phyloP scores from a whole-genome alignment of 441 rosid genomes.

The Manihot esculenta region DNA sequence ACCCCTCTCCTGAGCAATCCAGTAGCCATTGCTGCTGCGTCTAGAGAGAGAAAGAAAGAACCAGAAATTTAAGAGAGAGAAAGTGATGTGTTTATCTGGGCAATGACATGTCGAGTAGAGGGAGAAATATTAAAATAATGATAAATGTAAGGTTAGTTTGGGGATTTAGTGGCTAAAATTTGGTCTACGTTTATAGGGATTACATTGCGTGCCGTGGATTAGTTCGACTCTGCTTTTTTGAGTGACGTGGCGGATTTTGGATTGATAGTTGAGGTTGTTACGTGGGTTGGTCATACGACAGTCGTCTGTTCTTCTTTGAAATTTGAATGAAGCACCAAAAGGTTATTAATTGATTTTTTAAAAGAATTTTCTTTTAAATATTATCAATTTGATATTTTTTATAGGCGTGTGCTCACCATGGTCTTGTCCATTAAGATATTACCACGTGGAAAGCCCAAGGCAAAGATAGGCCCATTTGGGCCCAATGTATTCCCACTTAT shows the following conservation, averaged over 20 bases:
- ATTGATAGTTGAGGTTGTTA: background rate
- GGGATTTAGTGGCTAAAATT: conserved; percentile 11
- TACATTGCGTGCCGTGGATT: conserved; percentile 13
- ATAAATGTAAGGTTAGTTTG: conserved; percentile 7
- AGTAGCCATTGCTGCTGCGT: conserved; percentile 46
- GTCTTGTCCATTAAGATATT: background rate
- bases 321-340: background rate
- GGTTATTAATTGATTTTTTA: background rate
- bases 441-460: background rate
- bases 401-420: conserved; percentile 27
- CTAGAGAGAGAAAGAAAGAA: background rate
- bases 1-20: conserved; percentile 53
- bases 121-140: background rate
- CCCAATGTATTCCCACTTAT: background rate
- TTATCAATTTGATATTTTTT: background rate
- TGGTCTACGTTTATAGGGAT: background rate
- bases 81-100: background rate
- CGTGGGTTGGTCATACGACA: background rate
- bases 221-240: background rate
- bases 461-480: background rate
- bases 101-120: background rate
- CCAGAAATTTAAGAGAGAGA: conserved; percentile 1
- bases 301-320: background rate
- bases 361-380: background rate
- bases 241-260: conserved; percentile 13